Conservation (phyloP, 306 rosid species). For the Phaseolus lunatus region DNA sequence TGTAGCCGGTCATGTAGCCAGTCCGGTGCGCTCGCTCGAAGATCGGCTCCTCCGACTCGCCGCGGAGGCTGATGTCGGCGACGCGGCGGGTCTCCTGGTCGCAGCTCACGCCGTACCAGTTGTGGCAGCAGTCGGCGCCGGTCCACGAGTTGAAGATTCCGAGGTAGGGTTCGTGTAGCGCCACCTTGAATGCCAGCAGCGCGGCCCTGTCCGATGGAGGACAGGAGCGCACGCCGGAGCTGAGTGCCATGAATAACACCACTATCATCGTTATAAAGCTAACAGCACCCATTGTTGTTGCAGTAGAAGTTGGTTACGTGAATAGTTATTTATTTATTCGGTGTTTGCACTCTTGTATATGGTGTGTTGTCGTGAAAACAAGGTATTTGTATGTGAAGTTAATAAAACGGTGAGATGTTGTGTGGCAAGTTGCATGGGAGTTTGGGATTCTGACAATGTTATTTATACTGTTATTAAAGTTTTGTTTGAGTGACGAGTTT, state of each 20-base stretch:
- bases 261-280: not conserved
- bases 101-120: slow-evolving; percentile 91
- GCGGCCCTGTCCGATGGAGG: slow-evolving; percentile 81
- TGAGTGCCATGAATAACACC: slow-evolving; percentile 22
- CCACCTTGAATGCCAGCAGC: slow-evolving; percentile 71
- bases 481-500: slow-evolving; percentile 50
- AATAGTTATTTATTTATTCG: not conserved
- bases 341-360: not conserved
- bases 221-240: slow-evolving; percentile 55
- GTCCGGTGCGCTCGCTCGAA: slow-evolving; percentile 64
- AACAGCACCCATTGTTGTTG: slow-evolving; percentile 47
- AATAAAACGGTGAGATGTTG: not conserved
- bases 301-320: not conserved
- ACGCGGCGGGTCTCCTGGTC: slow-evolving; percentile 67
- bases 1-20: slow-evolving; percentile 86
- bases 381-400: not conserved
- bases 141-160: slow-evolving; percentile 88
- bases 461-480: slow-evolving; percentile 8
- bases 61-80: slow-evolving; percentile 93
- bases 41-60: slow-evolving; percentile 84
- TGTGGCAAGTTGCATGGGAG: slow-evolving; percentile 33
- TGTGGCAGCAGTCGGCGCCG: slow-evolving; percentile 81
- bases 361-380: not conserved
- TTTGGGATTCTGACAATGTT: slow-evolving; percentile 8
- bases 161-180: slow-evolving; percentile 67